Evolutionary conservation across 768 basidiomycete genomes (phyloP).

Genomic region (Mycena indigotica): DNA sequence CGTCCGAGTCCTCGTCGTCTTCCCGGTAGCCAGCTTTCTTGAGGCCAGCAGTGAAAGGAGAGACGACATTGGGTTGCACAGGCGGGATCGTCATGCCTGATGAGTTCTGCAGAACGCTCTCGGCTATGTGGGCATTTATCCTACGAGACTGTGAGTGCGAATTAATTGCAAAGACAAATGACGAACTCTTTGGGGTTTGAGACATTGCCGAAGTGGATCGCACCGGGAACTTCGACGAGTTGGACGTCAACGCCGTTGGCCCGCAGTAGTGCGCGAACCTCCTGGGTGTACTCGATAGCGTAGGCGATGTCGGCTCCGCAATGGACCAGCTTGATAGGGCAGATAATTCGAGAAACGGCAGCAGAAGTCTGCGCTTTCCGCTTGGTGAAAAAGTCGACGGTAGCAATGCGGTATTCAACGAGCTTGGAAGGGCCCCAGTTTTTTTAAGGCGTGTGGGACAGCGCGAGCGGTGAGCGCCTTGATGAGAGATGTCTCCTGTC

Average conservation of each 20-base stretch:
- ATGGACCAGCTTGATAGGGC: constrained; percentile 28
- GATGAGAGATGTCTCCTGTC: constrained; percentile 16
- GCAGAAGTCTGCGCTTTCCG: constrained; percentile 16
- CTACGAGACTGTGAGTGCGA: neutral
- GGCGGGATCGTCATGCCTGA: constrained; percentile 14
- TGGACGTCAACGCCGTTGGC: constrained; percentile 22
- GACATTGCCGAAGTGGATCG: constrained; percentile 25
- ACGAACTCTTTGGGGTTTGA: constrained; percentile 23
- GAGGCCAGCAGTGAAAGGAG: constrained; percentile 19
- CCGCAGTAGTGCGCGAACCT: constrained; percentile 24
- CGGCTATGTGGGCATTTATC: constrained; percentile 14
- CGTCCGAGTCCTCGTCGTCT: constrained; percentile 9
- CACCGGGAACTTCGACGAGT: constrained; percentile 19
- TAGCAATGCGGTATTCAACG: constrained; percentile 11
- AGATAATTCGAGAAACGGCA: constrained; percentile 21
- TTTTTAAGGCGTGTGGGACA: constrained; percentile 13
- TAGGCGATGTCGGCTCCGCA: constrained; percentile 30
- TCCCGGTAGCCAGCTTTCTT: constrained; percentile 18
- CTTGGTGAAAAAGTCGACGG: constrained; percentile 21
- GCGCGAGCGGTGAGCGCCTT: constrained; percentile 16
- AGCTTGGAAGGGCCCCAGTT: constrained; percentile 19
- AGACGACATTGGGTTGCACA: constrained; percentile 10
- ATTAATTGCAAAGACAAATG: neutral
- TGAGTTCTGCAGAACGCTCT: constrained; percentile 12
- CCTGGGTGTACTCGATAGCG: constrained; percentile 16